Conservation (phyloP, 192 early-diverging fungal genomes). For the Backusella mclennaniae region DNA sequence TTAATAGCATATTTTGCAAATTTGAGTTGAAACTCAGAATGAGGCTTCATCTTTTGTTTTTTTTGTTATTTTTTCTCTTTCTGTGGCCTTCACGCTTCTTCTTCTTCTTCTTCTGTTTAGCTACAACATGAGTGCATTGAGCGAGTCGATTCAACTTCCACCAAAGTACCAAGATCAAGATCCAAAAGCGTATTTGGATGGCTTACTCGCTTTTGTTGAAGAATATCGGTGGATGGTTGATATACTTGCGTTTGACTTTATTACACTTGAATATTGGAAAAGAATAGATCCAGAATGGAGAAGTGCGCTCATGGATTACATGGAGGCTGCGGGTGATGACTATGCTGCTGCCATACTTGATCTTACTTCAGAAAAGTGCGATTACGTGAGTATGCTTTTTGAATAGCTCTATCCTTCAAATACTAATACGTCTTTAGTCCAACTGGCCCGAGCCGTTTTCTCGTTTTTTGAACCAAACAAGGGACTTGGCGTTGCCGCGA, state of each 20-base stretch:
- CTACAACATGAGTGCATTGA: neutral
- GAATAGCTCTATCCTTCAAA: neutral
- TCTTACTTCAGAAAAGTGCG: conserved; percentile 15
- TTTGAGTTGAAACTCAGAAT: neutral
- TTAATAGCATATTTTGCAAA: too few species aligned
- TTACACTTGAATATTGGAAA: conserved; percentile 44
- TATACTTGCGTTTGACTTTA: conserved; percentile 41
- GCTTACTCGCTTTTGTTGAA: conserved; percentile 15
- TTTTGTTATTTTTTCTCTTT: neutral
- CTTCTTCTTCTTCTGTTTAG: too few species aligned
- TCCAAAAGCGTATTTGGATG: conserved; percentile 19
- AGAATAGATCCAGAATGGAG: conserved; percentile 42
- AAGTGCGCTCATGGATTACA: conserved; percentile 30
- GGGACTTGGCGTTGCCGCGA: conserved; percentile 32
- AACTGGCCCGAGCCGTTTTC: conserved; percentile 45
- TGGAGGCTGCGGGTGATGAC: neutral
- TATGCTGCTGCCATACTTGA: conserved; percentile 8
- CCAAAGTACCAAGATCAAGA: neutral
- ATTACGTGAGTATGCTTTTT: conserved; percentile 17
- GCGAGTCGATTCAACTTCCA: neutral
- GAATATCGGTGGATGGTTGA: conserved; percentile 20
- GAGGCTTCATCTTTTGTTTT: too few species aligned
- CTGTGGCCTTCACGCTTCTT: neutral
- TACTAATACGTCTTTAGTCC: conserved; percentile 3
- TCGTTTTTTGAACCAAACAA: conserved; percentile 33